These are phyloP conservation scores for Fomitopsis schrenkii DNA, from an alignment of 1,284 basidiomycete species.

Conservation along the genomic window DNA sequence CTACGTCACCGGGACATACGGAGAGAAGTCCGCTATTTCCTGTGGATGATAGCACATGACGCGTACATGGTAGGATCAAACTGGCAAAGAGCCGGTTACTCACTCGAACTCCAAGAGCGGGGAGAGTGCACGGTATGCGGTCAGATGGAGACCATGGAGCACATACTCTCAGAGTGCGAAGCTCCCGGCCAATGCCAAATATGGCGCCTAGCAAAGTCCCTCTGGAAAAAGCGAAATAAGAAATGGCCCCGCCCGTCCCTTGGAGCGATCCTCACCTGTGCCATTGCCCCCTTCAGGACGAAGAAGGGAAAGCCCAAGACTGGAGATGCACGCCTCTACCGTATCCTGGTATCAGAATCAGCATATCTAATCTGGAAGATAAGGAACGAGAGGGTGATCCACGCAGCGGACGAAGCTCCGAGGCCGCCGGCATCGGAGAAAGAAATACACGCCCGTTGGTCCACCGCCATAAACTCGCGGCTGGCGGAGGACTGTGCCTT, in stretches of 20 bases:
- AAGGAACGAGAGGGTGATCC: not conserved
- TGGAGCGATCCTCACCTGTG: not conserved
- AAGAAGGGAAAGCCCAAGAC: not conserved
- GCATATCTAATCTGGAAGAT: slow-evolving; percentile 1
- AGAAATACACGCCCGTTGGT: not conserved
- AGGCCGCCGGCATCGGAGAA: not conserved
- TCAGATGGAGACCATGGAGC: not conserved
- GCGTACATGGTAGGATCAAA: not conserved
- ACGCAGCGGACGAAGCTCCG: not conserved
- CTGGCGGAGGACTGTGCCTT: not conserved
- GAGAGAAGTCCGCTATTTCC: not conserved
- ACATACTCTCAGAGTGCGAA: not conserved
- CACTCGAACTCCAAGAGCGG: not conserved
- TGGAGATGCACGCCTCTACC: not conserved
- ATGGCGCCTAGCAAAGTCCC: slow-evolving; percentile 17
- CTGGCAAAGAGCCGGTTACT: not conserved
- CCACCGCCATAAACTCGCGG: not conserved
- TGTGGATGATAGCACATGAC: not conserved
- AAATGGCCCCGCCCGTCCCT: not conserved
- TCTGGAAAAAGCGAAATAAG: not conserved
- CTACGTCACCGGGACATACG: not conserved
- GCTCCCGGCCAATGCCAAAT: too few species aligned
- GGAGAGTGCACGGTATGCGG: not conserved
- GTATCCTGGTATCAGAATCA: not conserved
- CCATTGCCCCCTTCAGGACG: not conserved